Conservation (phyloP, 495 filamentous ascomycete species). For the Extremus antarcticus region DNA sequence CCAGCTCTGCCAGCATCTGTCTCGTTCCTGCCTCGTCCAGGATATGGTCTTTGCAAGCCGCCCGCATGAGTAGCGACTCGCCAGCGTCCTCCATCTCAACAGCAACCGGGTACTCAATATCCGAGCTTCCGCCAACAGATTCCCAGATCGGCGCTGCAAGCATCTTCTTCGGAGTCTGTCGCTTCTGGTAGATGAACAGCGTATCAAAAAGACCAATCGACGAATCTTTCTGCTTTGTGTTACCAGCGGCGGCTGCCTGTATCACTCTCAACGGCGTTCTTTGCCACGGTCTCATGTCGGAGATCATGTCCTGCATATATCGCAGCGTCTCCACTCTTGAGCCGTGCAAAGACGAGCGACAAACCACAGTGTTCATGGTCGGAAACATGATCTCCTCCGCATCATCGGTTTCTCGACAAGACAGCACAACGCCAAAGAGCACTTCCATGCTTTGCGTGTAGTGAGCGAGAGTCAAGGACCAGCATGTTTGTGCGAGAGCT, state of each 20-base stretch:
- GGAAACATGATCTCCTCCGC: slow-evolving; percentile 57
- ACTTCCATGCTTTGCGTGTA: slow-evolving; percentile 48
- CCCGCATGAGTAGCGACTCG: slow-evolving; percentile 48
- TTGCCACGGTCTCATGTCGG: slow-evolving; percentile 47
- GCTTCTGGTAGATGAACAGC: slow-evolving; percentile 58
- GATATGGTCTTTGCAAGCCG: slow-evolving; percentile 52
- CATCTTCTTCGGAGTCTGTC: not conserved
- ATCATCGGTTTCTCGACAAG: slow-evolving; percentile 51
- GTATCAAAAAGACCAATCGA: slow-evolving; percentile 38
- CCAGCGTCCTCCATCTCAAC: slow-evolving; percentile 60
- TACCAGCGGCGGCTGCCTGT: slow-evolving; percentile 28
- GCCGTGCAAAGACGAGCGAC: slow-evolving; percentile 55
- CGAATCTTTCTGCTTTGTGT: slow-evolving; percentile 26
- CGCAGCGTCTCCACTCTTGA: slow-evolving; percentile 45
- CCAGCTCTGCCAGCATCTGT: slow-evolving; percentile 42
- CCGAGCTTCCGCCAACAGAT: slow-evolving; percentile 47
- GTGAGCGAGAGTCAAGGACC: slow-evolving; percentile 50
- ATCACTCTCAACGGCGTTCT: slow-evolving; percentile 56
- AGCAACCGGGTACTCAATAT: slow-evolving; percentile 69
- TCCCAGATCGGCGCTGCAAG: slow-evolving; percentile 33
- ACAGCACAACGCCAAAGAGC: slow-evolving; percentile 59
- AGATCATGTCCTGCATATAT: slow-evolving; percentile 46
- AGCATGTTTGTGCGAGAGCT: slow-evolving; percentile 53
- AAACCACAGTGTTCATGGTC: slow-evolving; percentile 64
- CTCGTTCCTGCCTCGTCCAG: slow-evolving; percentile 34